These are phyloP conservation scores for Aphanomyces cochlioides DNA, from an alignment of 352 stramenopile genomes.

Conservation along the genomic window DNA sequence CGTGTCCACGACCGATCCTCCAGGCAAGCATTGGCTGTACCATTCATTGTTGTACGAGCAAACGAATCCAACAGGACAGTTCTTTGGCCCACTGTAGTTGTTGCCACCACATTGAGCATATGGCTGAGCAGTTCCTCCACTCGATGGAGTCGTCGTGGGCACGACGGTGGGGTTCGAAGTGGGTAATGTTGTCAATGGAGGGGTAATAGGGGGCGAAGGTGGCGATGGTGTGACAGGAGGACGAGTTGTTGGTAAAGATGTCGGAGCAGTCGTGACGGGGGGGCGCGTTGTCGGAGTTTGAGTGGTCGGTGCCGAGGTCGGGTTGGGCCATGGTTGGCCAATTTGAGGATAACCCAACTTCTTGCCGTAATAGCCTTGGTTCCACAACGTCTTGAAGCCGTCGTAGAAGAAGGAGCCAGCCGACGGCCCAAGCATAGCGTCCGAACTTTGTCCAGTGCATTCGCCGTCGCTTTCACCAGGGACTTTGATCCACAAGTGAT, in stretches of 20 bases:
- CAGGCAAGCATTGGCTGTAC: slow-evolving; percentile 23
- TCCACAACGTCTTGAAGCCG: slow-evolving; percentile 51
- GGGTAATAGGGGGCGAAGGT: too few relatives aligned
- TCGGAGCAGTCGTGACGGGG: too few relatives aligned
- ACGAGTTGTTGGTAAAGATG: too few relatives aligned
- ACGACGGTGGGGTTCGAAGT: too few relatives aligned
- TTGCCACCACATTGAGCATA: slow-evolving; percentile 26
- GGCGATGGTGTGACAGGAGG: too few relatives aligned
- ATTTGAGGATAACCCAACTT: slow-evolving; percentile 43
- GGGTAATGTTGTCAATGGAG: too few relatives aligned
- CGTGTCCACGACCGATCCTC: neutral
- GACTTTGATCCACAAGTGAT: slow-evolving; percentile 49
- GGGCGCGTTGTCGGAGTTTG: too few relatives aligned
- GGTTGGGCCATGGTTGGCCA: neutral
- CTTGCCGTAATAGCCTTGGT: slow-evolving; percentile 41
- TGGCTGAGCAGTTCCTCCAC: neutral
- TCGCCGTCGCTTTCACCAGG: slow-evolving; percentile 48
- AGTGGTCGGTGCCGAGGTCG: neutral
- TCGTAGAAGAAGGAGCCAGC: slow-evolving; percentile 52
- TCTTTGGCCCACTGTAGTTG: slow-evolving; percentile 11
- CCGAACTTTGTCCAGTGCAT: slow-evolving; percentile 40
- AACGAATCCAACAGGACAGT: slow-evolving; percentile 5
- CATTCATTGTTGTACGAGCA: slow-evolving; percentile 19
- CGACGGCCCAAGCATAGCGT: slow-evolving; percentile 44
- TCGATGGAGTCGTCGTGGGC: too few relatives aligned